Conservation (phyloP, 148 eudicot genomes). For the Polygonum maritimum region DNA sequence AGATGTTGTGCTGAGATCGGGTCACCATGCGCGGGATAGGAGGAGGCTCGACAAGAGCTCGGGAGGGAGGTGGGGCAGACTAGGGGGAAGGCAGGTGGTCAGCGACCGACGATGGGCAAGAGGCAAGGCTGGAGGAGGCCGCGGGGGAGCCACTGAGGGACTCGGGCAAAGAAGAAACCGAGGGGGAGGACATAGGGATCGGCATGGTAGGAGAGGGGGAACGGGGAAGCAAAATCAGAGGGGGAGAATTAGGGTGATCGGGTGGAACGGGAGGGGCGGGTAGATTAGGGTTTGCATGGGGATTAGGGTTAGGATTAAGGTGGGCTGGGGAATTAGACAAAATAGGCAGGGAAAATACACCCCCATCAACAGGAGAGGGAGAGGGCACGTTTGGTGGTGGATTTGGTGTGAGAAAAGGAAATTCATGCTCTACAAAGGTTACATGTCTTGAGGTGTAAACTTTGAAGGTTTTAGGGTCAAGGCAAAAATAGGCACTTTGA, state of each 20-base stretch:
- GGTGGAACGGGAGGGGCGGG: too few species aligned
- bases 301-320: not conserved
- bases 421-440: not conserved
- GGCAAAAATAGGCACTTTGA: not conserved
- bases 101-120: not conserved
- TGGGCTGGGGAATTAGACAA: too few species aligned
- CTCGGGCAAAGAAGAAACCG: too few species aligned
- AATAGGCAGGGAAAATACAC: too few species aligned
- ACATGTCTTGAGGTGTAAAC: slow-evolving; percentile 12
- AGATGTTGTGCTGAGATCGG: not conserved
- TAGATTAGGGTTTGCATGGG: too few species aligned
- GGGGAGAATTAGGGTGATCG: too few species aligned
- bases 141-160: too few species aligned
- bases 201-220: too few species aligned
- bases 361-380: not conserved
- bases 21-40: too few species aligned
- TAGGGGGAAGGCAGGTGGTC: not conserved
- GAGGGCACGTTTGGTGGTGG: not conserved
- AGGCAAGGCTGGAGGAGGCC: not conserved
- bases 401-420: not conserved
- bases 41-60: too few species aligned
- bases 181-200: too few species aligned
- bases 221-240: too few species aligned
- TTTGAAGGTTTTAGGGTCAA: not conserved
- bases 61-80: not conserved